Base-by-base conservation (phyloP, 306 rosid genomes). In the Ceratonia siliqua region DNA sequence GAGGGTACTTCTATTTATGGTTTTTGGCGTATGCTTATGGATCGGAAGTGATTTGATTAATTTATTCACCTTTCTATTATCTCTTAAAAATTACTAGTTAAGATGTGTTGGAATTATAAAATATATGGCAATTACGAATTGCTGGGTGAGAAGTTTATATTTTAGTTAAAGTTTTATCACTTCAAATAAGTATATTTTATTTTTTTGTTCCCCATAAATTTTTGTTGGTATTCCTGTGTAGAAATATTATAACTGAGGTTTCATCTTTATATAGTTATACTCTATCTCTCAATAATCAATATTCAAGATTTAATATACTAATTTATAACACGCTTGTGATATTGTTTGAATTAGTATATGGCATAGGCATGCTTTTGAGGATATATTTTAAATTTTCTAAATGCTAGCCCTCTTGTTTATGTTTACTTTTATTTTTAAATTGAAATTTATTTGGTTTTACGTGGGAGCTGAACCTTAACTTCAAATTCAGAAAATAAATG, bases 41-140 rank as follows among this genome's bases (percentile, higher is more conserved):
- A 75, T 83, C 81, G 17, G 25, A 55, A 30, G 32, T 64, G 63
- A 58, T 71, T 75, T 71, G 73, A 71, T 71, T 58, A 14, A 52
- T 24, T 43, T 72, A 43, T 66, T 58, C 58, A 49, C 22, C 48
- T 67, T 66, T 43, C 45, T 57, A 11, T 50, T 70, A 62, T 58
- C 38, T 36, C 38, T 32, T 42, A 50, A 57, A 57, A 45, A 66
- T 77, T 66, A 58, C 76, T 79, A 53, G 56, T 65, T 52, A 15
- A 42, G 56, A 67, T 55, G 65, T 48, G 5, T 57, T 75, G 65
- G 22, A 21, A 57, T 57, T 74, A 63, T 49, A 50, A 69, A 63
- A n/a, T 41, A 70, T 63, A 18, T 63, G 20, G 36, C 62, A 70
- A 33, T 58, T 20, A 17, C 13, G 12, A 52, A 39, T 64, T 79